Percentiles rank a stretch among this genome's conserved stretches.
phyloP scores from a whole-genome alignment of 1,284 basidiomycete genomes.

The Naganishia sp. region DNA sequence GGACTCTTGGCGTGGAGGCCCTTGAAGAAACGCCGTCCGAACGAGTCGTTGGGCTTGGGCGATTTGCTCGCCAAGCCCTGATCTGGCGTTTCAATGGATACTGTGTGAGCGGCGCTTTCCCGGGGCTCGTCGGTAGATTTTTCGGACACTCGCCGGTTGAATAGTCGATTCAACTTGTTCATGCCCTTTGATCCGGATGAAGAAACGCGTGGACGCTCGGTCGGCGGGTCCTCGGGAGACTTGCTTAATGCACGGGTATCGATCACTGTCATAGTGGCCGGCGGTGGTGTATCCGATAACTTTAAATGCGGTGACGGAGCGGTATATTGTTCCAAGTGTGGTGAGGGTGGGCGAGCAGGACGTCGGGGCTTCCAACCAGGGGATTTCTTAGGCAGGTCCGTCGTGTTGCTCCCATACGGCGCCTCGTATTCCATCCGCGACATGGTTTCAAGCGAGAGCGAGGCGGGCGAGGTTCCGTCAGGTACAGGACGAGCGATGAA shows the following conservation, averaged over 20 bases:
- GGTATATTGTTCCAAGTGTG: slow-evolving; percentile 39
- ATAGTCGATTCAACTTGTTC: slow-evolving; percentile 36
- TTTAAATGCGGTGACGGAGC: slow-evolving; percentile 36
- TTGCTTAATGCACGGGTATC: slow-evolving; percentile 13
- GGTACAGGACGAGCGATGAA: slow-evolving; percentile 32
- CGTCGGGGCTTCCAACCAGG: slow-evolving; percentile 42
- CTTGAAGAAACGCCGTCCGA: slow-evolving; percentile 31
- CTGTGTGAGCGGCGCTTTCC: not conserved
- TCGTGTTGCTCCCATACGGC: slow-evolving; percentile 1
- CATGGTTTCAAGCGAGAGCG: slow-evolving; percentile 43
- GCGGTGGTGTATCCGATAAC: slow-evolving; percentile 9
- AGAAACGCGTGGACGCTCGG: slow-evolving; percentile 20
- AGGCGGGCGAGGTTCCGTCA: slow-evolving; percentile 32
- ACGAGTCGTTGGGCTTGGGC: slow-evolving; percentile 21
- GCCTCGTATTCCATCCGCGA: slow-evolving; percentile 40
- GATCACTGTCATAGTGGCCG: slow-evolving; percentile 15
- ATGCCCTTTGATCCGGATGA: slow-evolving; percentile 38
- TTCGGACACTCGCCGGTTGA: slow-evolving; percentile 32
- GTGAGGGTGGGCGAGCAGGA: slow-evolving; percentile 45
- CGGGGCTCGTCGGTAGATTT: slow-evolving; percentile 6
- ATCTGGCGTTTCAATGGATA: not conserved
- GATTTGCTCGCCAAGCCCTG: slow-evolving; percentile 5
- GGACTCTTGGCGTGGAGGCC: slow-evolving; percentile 19
- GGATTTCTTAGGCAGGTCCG: slow-evolving; percentile 15
- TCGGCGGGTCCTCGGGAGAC: slow-evolving; percentile 1